Evolutionary conservation across 306 rosid species (phyloP), one percentile per base, ranked within the genome.

Genomic region (Astragalus membranaceus): DNA sequence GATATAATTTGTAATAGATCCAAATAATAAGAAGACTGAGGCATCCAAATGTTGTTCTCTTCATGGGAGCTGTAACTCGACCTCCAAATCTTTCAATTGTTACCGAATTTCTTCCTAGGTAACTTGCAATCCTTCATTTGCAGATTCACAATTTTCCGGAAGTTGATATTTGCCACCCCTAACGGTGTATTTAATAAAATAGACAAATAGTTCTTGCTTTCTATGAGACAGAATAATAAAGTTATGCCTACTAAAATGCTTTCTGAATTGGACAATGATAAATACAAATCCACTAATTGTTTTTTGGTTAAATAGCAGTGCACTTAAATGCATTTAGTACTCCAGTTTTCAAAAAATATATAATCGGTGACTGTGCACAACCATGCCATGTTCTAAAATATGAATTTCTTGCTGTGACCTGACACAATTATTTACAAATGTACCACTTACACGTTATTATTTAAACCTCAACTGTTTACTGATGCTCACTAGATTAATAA

Each of bases 31-130:
- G 85, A 83, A 84, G 91, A 77, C 73, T 91, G 54, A 86, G 99
- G 87, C 99, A 95, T 91, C 99, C 99, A 16, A 95, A 95, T 82
- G 96, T 95, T 75, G 99, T 95, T 87, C 97, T 95, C 73, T 95
- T 95, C 89, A 95, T 95, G 99, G 99, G 99, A 72, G 99, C 97
- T 54, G 84, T 95, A 75, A 91, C 92, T 37, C 90, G 97, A 46
- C 76, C 96, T 47, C 99, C 97, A 75, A 85, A 91, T 85, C 99
- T 95, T 77, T 95, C 99, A 53, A 95, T 95, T 39, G 83, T 95
- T 62, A 91, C 97, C 12, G 99, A 95, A 83, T 95, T 95, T 89
- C 99, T 95, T 87, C 97, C 95, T 41, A 94, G 99, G 99, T 94
- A 84, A 77, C 56, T 61, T 67, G 33, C 39, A 60, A 69, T n/a